Evolutionary conservation across 345 rosid genomes (phyloP), one percentile per base, ranked within the genome.

Genomic region (Lumnitzera littorea): DNA sequence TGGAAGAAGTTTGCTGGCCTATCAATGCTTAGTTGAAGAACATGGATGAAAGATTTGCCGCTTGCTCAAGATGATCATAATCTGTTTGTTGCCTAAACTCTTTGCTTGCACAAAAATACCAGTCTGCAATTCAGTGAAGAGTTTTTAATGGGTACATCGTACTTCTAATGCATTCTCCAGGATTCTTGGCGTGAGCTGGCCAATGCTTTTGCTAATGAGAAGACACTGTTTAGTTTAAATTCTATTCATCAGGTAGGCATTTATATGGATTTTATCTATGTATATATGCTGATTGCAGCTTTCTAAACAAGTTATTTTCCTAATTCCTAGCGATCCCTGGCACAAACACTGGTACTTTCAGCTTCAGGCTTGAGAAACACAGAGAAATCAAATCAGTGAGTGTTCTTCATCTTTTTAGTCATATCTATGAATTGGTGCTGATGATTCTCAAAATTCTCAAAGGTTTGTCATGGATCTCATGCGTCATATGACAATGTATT

Each of bases 321-420:
- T 51, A 64, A 65, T 11, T 64, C 75, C 69, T 82, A 90, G 99
- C 89, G 94, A 58, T 94, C 92, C 50, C 71, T 94, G 67, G 96
- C 99, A 76, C 87, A 88, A 78, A 83, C 91, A 43, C 91, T 94
- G 65, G 95, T 94, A 78, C 90, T 88, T 63, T 84, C 97, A 60
- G 96, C 96, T 50, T 86, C 83, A 74, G 97, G 97, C 68, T 74
- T 88, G 78, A 80, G 64, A 80, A 80, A 81, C 71, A 70, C 80
- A 20, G 91, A 82, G 68, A 76, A 85, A 54, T 85, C 95, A 55
- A 90, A 94, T 78, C 97, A 83, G 99, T 94, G 71, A 86, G 99
- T 77, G 24, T 53, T 48, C 51, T 67, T 63, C 41, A 12, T 66
- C 48, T 55, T 9, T 63, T 53, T 63, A 57, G 57, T 15, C 65